Percentiles rank a stretch among this genome's conserved stretches.
Conservation (phyloP, 768 basidiomycete genomes). For the Pisolithus marmoratus region DNA sequence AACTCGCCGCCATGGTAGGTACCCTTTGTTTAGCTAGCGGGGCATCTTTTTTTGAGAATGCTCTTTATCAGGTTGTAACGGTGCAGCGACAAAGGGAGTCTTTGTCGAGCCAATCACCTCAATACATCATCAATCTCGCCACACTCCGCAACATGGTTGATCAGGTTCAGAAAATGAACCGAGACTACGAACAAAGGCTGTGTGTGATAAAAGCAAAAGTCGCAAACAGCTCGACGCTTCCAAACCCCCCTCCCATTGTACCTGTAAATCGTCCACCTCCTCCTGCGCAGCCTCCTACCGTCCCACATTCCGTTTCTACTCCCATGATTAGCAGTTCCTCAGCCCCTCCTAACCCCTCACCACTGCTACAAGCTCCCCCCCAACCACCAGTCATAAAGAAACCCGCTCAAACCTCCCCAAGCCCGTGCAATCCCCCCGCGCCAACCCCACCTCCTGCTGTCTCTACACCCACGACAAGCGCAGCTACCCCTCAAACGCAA, state of each 20-base stretch:
- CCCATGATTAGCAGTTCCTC: constrained; percentile 24
- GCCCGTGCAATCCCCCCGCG: constrained; percentile 15
- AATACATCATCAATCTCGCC: constrained; percentile 30
- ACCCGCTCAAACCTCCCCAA: constrained; percentile 12
- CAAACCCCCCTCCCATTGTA: constrained; percentile 6
- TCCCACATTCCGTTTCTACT: constrained; percentile 13
- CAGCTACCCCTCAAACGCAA: constrained; percentile 33
- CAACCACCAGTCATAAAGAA: constrained; percentile 14
- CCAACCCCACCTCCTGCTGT: constrained; percentile 41
- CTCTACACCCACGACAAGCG: constrained; percentile 47
- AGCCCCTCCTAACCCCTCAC: constrained; percentile 24
- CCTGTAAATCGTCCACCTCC: constrained; percentile 13
- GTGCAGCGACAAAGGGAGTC: constrained; percentile 33
- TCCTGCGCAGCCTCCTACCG: constrained; percentile 12
- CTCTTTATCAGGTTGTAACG: constrained; percentile 34
- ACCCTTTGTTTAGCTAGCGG: constrained; percentile 12
- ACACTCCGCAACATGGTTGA: constrained; percentile 39
- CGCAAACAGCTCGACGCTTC: constrained; percentile 4
- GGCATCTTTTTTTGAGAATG: constrained; percentile 7
- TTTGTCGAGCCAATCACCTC: constrained; percentile 18
- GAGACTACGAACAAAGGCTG: constrained; percentile 30
- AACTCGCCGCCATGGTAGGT: constrained; percentile 51
- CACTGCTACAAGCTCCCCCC: constrained; percentile 2
- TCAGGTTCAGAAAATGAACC: constrained; percentile 39
- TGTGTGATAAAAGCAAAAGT: constrained; percentile 19